Base-by-base conservation (phyloP, 495 filamentous ascomycete genomes). In the Hypomontagnella submonticulosa region DNA sequence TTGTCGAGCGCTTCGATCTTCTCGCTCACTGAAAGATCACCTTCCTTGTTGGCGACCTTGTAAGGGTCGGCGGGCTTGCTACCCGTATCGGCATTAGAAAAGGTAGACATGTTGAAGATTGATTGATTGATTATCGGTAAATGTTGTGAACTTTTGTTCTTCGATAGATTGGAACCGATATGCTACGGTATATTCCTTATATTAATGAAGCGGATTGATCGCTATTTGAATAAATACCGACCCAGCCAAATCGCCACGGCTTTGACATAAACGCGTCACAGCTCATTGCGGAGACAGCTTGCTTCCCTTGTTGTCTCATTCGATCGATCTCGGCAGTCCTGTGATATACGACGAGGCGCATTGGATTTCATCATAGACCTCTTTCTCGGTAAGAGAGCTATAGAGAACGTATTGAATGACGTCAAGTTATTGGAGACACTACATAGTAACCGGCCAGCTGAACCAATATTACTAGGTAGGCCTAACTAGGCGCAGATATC, bases 1-100 rank as follows among this genome's bases (percentile, higher is more conserved):
- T 79, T 70, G 60, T 79, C 74, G 15, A 96, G 83, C 49, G 90
- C 92, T 47, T 91, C 85, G 52, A 97, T 84, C 80, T 96, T 96
- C 54, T 92, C 85, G 43, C 87, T 82, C 19, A 93, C 73, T 6
- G 86, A 77, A 0, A 85, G 77, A 7, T 90, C 78, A n/a, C 72
- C 79, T 49, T 88, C 83, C 23, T 82, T 71, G 76, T 91, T 96
- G 76, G 88, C 87, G 56, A 79, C 73, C 71, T 85, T 93, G 83
- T 95, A 97, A 0, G 92, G 93, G 75, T 97, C 93, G 48, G 89
- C 76, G 8, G 75, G 72, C 71, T 80, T 79, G 65, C 52, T 75
- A 52, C 82, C 84, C 23, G 84, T 86, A 52, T 83, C 77, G 48
- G 89, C 79, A 76, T 89, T 89, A 73, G 85, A 85, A 72, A 66